Base-by-base conservation (phyloP, 495 filamentous ascomycete species). In the Umbilicaria muhlenbergii region DNA sequence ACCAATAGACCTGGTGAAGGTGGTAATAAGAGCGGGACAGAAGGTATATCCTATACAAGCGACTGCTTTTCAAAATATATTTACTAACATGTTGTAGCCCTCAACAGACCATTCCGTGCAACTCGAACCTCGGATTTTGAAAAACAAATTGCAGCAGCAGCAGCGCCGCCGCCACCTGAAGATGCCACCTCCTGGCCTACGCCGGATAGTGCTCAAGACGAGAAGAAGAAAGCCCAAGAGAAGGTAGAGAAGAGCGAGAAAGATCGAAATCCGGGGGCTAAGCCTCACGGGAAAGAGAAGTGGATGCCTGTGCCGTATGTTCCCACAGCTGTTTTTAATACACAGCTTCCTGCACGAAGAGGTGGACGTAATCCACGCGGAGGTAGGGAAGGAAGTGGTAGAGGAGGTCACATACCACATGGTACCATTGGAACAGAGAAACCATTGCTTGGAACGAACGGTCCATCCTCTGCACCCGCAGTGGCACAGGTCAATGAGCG, bases 171-270 rank as follows among this genome's bases (percentile, higher is more conserved):
- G 12, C 71, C 78, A 3, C 80, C 81, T 32, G 81, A 73, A 41
- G 85, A 93, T 60, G 68, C 81, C 34, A 66, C 73, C 24, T 77
- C 77, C 24, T 98, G 91, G 91, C 91, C 91, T 15, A 94, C 91
- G 8, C 87, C 86, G 1, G 81, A 94, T 43, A 78, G 71, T 36
- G 84, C 81, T 3, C 70, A 81, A 31, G 77, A 77, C 34, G 76
- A 81, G 46, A 80, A 80, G 64, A 83, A 77, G 51, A 83, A 84
- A 53, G 45, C 63, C 6, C 75, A 81, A 28, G 73, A 74, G 35
- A 70, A 77, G 55, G 56, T 57, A 3, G 81, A 86, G 28, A 87
- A 80, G 54, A 61, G 74, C 5, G 75, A 80, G 33, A 80, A 78
- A 47, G 74, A 83, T 12, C 73, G 74, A 57, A 74, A 50, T 51